Percentiles rank a stretch among this genome's conserved stretches.
Conservation (phyloP, 2,329 filamentous ascomycete species). For the Westerdykella sp. region DNA sequence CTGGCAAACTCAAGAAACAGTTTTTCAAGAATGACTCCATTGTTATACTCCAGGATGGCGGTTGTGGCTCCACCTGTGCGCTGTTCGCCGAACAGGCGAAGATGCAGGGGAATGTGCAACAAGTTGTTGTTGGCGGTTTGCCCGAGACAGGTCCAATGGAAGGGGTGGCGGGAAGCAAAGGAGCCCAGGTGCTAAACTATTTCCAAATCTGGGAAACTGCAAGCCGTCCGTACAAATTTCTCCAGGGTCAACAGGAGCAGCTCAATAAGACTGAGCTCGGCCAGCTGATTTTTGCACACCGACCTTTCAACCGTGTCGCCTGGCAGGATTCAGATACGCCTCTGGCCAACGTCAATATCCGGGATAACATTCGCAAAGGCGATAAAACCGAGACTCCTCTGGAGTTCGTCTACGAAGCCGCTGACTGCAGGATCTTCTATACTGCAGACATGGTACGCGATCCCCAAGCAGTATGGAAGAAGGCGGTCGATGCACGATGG, state of each 20-base stretch:
- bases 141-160: slow-evolving; percentile 34
- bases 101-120: slow-evolving; percentile 34
- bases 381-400: slow-evolving; percentile 36
- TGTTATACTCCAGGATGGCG: slow-evolving; percentile 34
- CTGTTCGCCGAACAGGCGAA: slow-evolving; percentile 39
- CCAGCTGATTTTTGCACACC: slow-evolving; percentile 5
- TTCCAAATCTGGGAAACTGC: slow-evolving; percentile 7
- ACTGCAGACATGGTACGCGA: slow-evolving; percentile 48
- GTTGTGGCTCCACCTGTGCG: slow-evolving; percentile 38
- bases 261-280: slow-evolving; percentile 14
- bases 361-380: slow-evolving; percentile 25
- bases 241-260: slow-evolving; percentile 5
- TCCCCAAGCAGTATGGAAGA: slow-evolving; percentile 46
- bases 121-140: slow-evolving; percentile 35
- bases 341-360: slow-evolving; percentile 10
- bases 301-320: slow-evolving; percentile 8
- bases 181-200: slow-evolving; percentile 22
- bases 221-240: slow-evolving; percentile 3
- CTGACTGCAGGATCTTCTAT: slow-evolving; percentile 56
- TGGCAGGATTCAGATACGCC: slow-evolving; percentile 6
- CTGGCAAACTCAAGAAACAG: slow-evolving; percentile 10
- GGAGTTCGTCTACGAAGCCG: slow-evolving; percentile 55
- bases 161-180: slow-evolving; percentile 37
- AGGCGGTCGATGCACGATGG: slow-evolving; percentile 16
- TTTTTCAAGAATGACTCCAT: slow-evolving; percentile 29